Base-by-base conservation (phyloP, 768 basidiomycete species). In the Termitomyces sp. region DNA sequence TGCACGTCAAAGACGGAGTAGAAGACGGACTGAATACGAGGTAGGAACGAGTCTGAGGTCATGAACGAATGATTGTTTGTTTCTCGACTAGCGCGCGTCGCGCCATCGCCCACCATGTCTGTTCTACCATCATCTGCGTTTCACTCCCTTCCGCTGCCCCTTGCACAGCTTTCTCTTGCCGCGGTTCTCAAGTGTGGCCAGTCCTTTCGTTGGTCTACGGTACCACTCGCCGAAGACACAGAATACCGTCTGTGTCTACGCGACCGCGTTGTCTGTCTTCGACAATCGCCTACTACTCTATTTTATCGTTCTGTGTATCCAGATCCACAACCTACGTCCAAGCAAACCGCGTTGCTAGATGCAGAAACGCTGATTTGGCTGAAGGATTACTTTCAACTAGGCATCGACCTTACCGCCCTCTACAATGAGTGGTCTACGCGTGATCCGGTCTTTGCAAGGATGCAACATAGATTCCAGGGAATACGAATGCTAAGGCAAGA, bases 401-500 rank as follows among this genome's bases (percentile, higher is more conserved):
- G 89, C 47, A 74, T 89, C 9, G 87, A 91, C 68, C 79, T 98
- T 9, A 70, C 75, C 20, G 66, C 70, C 24, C 77, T 98, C 3
- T 98, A 98, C 67, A 72, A 76, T 20, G 73, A 86, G 60, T 99
- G 96, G 96, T 75, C 82, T 33, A 63, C 65, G 18, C 74, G 78
- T 47, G 97, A 99, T 66, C 74, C 80, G 32, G 84, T 94, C 54
- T 97, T 98, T 68, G 75, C 81, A 24, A 76, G 71, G 38, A 70
- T 88, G 36, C 78, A 78, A 59, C 73, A 80, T 22, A 79, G 87
- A 20, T 90, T 94, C 61, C 70, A 80, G 57, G 97, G 97, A 8
- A 90, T 96, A 46, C 74, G 95, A 54, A 86, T 98, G 58, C 71
- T 98, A 42, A 79, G 91, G 65, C 95, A 98, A 72, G 94, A 96